Evolutionary conservation across 1,139 yeast genomes (phyloP).

Genomic region (Candida freyschussii): DNA sequence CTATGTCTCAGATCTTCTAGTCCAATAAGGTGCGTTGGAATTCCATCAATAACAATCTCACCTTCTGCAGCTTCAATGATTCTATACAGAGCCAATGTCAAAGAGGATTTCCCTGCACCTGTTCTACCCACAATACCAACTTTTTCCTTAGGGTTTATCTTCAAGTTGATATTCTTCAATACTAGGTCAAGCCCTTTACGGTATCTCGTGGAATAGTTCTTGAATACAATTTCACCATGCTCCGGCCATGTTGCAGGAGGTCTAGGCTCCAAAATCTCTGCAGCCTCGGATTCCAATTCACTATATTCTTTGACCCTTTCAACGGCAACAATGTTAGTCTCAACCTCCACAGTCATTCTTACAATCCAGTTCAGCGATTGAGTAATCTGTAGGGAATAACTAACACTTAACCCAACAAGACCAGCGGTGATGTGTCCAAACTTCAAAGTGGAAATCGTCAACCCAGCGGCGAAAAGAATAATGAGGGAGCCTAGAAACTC

Average conservation of each 20-base stretch:
- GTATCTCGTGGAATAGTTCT: constrained; percentile 76
- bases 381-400: constrained; percentile 88
- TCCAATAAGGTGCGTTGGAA: constrained; percentile 70
- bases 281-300: constrained; percentile 71
- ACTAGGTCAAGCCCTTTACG: constrained; percentile 82
- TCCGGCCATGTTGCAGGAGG: constrained; percentile 78
- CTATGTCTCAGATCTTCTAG: constrained; percentile 78
- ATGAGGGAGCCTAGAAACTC: constrained; percentile 87
- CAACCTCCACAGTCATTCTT: constrained; percentile 96
- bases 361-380: constrained; percentile 96
- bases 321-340: constrained; percentile 92
- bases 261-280: constrained; percentile 65
- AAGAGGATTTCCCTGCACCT: constrained; percentile 94
- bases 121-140: constrained; percentile 95
- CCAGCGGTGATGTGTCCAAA: constrained; percentile 78
- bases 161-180: constrained; percentile 62
- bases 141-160: constrained; percentile 73
- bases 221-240: constrained; percentile 65
- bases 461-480: constrained; percentile 79
- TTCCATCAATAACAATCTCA: constrained; percentile 63
- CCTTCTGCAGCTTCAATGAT: constrained; percentile 81
- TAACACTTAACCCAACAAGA: constrained; percentile 85
- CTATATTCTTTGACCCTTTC: constrained; percentile 92
- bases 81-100: constrained; percentile 85
- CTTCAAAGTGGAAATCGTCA: constrained; percentile 65